A percentile compares a stretch with the other conserved stretches of the same genome.
phyloP scores from a whole-genome alignment of 768 basidiomycete species.

The Pholiota microspora region DNA sequence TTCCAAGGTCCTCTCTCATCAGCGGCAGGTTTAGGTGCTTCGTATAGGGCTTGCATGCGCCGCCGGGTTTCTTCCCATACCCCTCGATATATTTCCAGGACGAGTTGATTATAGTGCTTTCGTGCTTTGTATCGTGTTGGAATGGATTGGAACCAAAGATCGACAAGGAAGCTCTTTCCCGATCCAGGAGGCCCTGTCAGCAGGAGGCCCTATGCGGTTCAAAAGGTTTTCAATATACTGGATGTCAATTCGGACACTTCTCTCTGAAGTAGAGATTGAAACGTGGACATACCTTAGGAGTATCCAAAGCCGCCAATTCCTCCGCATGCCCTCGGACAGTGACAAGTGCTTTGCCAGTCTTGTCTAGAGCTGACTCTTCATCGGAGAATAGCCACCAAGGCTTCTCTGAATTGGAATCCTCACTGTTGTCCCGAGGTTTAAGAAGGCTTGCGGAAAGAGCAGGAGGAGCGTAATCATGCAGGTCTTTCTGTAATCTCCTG shows the following conservation, averaged over 20 bases:
- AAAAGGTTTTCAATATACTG: no score
- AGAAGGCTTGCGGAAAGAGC: constrained; percentile 20
- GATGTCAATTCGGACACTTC: no score
- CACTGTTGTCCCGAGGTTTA: constrained; percentile 23
- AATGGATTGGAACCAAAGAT: constrained; percentile 53
- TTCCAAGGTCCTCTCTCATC: constrained; percentile 25
- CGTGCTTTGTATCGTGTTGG: constrained; percentile 52
- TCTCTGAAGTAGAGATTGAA: no score
- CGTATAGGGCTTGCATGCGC: constrained; percentile 25
- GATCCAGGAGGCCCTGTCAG: constrained; percentile 52
- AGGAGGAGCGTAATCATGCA: constrained; percentile 52
- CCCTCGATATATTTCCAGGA: constrained; percentile 52
- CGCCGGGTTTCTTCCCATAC: constrained; percentile 50
- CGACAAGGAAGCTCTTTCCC: constrained; percentile 53
- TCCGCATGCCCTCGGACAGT: constrained; percentile 41
- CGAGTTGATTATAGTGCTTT: constrained; percentile 56
- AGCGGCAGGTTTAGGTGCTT: not conserved
- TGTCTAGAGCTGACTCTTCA: constrained; percentile 13
- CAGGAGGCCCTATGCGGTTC: constrained; percentile 40
- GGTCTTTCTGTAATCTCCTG: constrained; percentile 41
- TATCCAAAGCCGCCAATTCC: constrained; percentile 46
- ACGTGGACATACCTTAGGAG: constrained; percentile 44
- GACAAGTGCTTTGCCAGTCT: constrained; percentile 23
- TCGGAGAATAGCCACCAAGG: constrained; percentile 30
- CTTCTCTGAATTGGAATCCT: constrained; percentile 18